Evolutionary conservation across 1,139 yeast species (phyloP).

Genomic region (Lodderomyces beijingensis): DNA sequence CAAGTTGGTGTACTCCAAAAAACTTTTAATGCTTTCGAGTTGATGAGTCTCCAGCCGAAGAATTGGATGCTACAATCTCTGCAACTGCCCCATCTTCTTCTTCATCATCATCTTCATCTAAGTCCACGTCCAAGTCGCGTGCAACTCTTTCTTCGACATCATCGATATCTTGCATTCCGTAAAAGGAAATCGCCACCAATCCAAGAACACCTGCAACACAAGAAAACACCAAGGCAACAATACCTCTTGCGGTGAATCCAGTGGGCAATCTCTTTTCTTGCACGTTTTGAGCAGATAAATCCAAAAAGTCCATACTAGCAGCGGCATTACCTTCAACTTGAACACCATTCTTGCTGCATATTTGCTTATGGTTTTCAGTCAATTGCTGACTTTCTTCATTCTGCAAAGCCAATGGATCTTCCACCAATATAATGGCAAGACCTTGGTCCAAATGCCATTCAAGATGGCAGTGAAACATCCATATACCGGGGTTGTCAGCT

Average conservation of each 20-base stretch:
- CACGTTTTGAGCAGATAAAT: constrained; percentile 52
- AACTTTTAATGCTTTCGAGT: constrained; percentile 5
- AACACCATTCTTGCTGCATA: constrained; percentile 44
- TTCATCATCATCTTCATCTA: constrained; percentile 30
- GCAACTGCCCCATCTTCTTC: constrained; percentile 7
- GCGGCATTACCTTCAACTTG: constrained; percentile 65
- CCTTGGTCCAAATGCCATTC: constrained; percentile 96
- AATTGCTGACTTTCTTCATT: constrained; percentile 29
- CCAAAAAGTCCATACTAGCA: constrained; percentile 45
- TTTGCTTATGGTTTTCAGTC: constrained; percentile 43
- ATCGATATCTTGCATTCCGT: constrained; percentile 64
- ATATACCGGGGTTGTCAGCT: constrained; percentile 86
- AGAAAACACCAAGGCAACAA: constrained; percentile 56
- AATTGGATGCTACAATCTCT: constrained; percentile 6
- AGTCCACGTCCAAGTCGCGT: constrained; percentile 53
- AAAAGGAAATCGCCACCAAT: constrained; percentile 48
- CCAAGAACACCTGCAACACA: constrained; percentile 58
- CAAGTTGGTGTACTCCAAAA: neutral
- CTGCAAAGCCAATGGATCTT: constrained; percentile 62
- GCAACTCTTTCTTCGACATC: constrained; percentile 57
- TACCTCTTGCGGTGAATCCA: constrained; percentile 69
- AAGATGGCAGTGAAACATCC: constrained; percentile 93
- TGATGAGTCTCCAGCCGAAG: constrained; percentile 9
- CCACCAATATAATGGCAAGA: constrained; percentile 65
- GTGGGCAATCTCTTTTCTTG: constrained; percentile 57